Evolutionary conservation across 2,329 filamentous ascomycete genomes (phyloP), one percentile per base, ranked within the genome.

Genomic region (Monilinia aucupariae): DNA sequence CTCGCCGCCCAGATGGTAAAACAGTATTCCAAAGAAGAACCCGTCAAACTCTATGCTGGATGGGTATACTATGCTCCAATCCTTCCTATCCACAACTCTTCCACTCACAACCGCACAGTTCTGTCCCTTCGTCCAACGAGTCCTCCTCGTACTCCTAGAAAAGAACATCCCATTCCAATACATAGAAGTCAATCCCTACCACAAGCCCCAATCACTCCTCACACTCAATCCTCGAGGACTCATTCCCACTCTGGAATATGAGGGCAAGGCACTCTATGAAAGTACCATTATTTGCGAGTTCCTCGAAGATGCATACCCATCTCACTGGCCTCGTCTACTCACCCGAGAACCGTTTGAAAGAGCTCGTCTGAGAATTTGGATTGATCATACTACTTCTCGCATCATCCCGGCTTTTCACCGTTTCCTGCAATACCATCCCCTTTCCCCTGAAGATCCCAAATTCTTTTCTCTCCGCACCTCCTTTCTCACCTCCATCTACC

Each of bases 171-270:
- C 84, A 20, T 87, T 92, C 73, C 85, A 92, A 76, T 91, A 90
- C 73, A 79, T 89, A 67, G 87, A 90, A 77, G 86, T 91, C 64
- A 91, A 92, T 74, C 89, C 89, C 0, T 92, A 92, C 78, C 78
- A 86, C 74, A 92, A 92, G 71, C 85, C 84, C 0, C 75, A 82
- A 4, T 85, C 82, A 1, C 86, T 92, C 34, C 78, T 92, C 27
- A 79, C 81, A 10, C 78, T 92, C 66, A 93, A 93, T 71, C 89
- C 89, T 0, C 83, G 88, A 15, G 89, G 89, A 0, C 79, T 92
- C 1, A 86, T 92, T 1, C 90, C 90, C 0, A 91, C 89, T 0
- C 78, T 92, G 1, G 80, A 76, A 1, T 79, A 84, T 15, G 67
- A 73, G 45, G 73, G 73, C 62, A 86, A 84, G 71, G 84, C 87